Evolutionary conservation across 441 rosid genomes (phyloP), one percentile per base, ranked within the genome.

Genomic region (Pelargonium citronellum): DNA sequence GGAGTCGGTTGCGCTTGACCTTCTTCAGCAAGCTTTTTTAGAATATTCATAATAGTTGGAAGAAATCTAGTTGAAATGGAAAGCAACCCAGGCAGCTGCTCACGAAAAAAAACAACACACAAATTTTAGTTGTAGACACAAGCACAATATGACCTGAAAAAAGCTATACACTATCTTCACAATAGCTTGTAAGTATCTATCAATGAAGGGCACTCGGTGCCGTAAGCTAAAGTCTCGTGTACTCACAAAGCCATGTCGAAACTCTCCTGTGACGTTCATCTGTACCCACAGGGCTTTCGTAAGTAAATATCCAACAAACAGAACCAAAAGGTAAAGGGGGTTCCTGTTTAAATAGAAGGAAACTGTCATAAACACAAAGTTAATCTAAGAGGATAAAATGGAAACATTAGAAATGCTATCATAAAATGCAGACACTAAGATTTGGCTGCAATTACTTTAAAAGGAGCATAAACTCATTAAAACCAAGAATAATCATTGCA

Each of bases 271-370:
- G 13, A 91, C 47, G 68, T 92, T 92, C 84, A 91, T 77, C 77
- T 92, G 94, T 67, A 91, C 89, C 97, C 94, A 91, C 43, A 92
- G 75, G 68, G 98, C 97, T 82, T 86, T 92, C 7, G 81, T 76
- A 64, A 92, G 79, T 69, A 92, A 77, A 83, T 60, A 89, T 17
- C 71, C 86, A 72, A 92, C 81, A 15, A 91, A 89, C 12, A 92
- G 69, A 70, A 84, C 69, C 82, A 89, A 60, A 47, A 92, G 89
- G 78, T 89, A 91, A 64, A 92, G 78, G 58, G 98, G 98, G 76
- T 92, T 92, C 93, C 96, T 92, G 94, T 75, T 71, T 13, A 78
- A 72, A 55, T 22, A 72, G 51, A 62, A 76, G 69, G 75, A 68
- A 75, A 74, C 71, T 51, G 68, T 58, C 61, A 51, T 58, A 68